Percentiles rank a stretch among this genome's conserved stretches.
Evolutionary conservation across 2,329 filamentous ascomycete species (phyloP).

Genomic region (Talaromyces sp.): DNA sequence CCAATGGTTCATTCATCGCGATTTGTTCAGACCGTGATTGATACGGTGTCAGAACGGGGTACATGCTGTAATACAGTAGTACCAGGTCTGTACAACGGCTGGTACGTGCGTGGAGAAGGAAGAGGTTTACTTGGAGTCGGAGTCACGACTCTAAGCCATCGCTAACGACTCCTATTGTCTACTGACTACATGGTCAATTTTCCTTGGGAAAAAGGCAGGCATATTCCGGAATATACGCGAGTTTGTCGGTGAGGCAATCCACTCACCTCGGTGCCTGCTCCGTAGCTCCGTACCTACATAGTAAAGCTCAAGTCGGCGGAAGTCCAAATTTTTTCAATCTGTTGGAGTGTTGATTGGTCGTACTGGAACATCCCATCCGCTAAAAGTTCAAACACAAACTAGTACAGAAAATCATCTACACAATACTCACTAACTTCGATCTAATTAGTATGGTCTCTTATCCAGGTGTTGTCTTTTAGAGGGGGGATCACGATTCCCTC

Average conservation of each 20-base stretch:
- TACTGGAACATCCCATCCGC: background rate
- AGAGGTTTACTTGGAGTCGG: background rate
- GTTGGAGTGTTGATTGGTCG: background rate
- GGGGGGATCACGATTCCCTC: background rate
- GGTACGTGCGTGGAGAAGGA: background rate
- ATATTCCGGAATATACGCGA: background rate
- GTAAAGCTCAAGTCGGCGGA: background rate
- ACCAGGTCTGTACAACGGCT: background rate
- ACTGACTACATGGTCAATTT: background rate
- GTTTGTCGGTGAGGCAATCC: background rate
- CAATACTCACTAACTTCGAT: background rate
- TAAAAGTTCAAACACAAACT: background rate
- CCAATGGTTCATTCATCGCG: background rate
- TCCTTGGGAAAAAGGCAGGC: background rate
- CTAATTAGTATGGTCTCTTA: background rate
- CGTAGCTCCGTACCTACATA: background rate
- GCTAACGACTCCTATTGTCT: background rate
- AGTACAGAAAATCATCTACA: background rate
- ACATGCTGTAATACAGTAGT: background rate
- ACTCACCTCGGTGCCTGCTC: background rate
- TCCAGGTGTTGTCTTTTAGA: background rate
- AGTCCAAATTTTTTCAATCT: background rate
- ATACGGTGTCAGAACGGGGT: background rate
- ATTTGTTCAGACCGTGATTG: background rate
- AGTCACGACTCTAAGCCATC: background rate